Evolutionary conservation across 1,284 basidiomycete genomes (phyloP), one percentile per base, ranked within the genome.

Genomic region (Tilletia indica): DNA sequence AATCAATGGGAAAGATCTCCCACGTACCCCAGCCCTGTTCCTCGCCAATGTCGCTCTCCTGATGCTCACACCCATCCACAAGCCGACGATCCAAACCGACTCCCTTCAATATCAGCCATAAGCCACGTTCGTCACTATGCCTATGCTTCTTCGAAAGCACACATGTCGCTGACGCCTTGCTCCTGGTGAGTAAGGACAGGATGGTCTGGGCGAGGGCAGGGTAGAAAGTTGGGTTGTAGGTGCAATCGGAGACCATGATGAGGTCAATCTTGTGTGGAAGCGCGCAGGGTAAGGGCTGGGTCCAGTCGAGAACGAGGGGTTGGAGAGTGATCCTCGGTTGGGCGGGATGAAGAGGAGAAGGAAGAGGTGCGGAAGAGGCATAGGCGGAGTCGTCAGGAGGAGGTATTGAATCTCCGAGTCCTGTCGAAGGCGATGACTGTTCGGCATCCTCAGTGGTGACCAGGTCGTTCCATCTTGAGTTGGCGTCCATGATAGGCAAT

Each of bases 101-200:
- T 0, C 34, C 39, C 16, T 19, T 25, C n/a, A 70, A 47, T 2
- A 25, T 16, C 21, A 36, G 19, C 72, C 70, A 73, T 5, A 73
- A 67, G 6, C 12, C 48, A 4, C 34, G 45, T 58, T 73, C 72
- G 34, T 73, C 72, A 4, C 21, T 54, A 42, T 73, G 70, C 4
- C 72, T 67, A 38, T 71, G 70, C 70, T 73, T 73, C 67, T 73
- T 73, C 31, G 70, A 54, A 4, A 73, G 56, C 14, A 73, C 42
- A 36, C 56, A 54, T 6, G 39, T 11, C 3, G 31, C 11, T 3
- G 38, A 39, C 16, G 11, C 38, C n/a, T 11, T 11, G 42, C 25
- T 39, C n/a, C 8, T 19, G 48, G 56, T 16, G 21, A 67, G 49
- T 36, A 63, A 36, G 5, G 31, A n/a, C 34, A 31, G 31, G 19